Evolutionary conservation across 208 protist species (phyloP), one percentile per base, ranked within the genome.

Genomic region (Leishmania tarentolae): DNA sequence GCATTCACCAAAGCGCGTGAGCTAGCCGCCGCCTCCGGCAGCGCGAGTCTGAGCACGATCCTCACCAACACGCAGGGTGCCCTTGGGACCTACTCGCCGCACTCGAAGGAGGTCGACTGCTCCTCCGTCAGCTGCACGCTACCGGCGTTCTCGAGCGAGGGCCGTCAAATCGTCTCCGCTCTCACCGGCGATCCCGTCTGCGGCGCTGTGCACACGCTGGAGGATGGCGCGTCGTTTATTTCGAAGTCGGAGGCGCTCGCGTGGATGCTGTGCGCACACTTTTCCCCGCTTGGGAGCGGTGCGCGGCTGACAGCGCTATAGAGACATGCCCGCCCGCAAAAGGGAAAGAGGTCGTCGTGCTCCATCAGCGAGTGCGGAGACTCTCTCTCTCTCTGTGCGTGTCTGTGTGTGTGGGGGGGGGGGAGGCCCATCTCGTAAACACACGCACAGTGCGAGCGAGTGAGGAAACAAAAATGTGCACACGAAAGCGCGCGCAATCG

Each of bases 201-300:
- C 35, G 94, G 94, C 4, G 75, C 89, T 19, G 85, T 91, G 75
- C 84, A 92, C 79, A 31, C 91, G 13, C 66, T 95, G 42, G 94
- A 97, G 78, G 92, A 95, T 69, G 88, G 88, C 50, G 57, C 59
- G 0, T 92, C 94, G 0, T 78, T 90, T 40, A 89, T 95, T 50
- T 85, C 87, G 24, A 89, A 88, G 63, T 81, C 80, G 37, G 94
- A 97, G 88, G 93, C 92, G 31, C 81, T 95, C 53, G 84, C 86
- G 87, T 97, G 94, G 94, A 92, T 84, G 78, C 44, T 95, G 79
- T 94, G 90, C 76, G 94, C 93, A 69, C 89, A 91, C 84, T 97
- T 97, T 79, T 95, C 94, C 2, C 92, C 93, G 0, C 83, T 96
- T 0, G 89, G 85, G 21, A 91, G 91, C 3, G 93, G 94, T 5